phyloP scores from a whole-genome alignment of 306 rosid species.

The Morella rubra region DNA sequence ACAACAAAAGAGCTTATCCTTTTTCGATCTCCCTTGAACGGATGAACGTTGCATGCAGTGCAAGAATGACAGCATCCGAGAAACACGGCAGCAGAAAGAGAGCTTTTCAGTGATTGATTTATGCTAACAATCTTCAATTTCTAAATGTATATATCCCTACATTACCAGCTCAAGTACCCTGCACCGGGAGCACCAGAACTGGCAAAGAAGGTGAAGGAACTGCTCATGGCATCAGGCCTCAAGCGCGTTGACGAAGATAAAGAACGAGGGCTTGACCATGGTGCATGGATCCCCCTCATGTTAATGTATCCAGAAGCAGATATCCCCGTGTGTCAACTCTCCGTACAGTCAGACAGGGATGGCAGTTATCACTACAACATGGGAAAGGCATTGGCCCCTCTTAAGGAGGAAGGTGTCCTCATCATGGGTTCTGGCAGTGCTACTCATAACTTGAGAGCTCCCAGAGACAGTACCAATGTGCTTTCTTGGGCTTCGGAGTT shows the following conservation, averaged over 20 bases:
- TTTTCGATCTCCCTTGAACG: too few species aligned
- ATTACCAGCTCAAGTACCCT: constrained; percentile 62
- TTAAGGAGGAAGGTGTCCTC: constrained; percentile 72
- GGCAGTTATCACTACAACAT: constrained; percentile 61
- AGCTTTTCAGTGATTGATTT: too few species aligned
- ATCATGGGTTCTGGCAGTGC: constrained; percentile 84
- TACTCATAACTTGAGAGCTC: constrained; percentile 61
- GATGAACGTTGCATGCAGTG: too few species aligned
- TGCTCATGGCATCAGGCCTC: constrained; percentile 45
- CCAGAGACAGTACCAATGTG: background rate
- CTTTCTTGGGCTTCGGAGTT: constrained; percentile 75
- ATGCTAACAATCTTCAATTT: too few species aligned
- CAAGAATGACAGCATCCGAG: too few species aligned
- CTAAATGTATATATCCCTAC: too few species aligned
- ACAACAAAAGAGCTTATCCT: too few species aligned
- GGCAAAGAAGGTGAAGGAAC: constrained; percentile 68
- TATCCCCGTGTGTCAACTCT: constrained; percentile 80
- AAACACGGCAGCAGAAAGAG: too few species aligned
- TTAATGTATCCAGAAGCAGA: constrained; percentile 87
- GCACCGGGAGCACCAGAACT: constrained; percentile 75
- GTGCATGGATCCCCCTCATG: constrained; percentile 83
- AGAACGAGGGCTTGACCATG: constrained; percentile 81
- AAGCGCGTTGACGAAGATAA: constrained; percentile 55
- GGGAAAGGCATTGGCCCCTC: constrained; percentile 76
- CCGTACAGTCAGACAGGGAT: constrained; percentile 55